phyloP scores from a whole-genome alignment of 371 early-diverging fungal genomes.

The Mortierella sp. region DNA sequence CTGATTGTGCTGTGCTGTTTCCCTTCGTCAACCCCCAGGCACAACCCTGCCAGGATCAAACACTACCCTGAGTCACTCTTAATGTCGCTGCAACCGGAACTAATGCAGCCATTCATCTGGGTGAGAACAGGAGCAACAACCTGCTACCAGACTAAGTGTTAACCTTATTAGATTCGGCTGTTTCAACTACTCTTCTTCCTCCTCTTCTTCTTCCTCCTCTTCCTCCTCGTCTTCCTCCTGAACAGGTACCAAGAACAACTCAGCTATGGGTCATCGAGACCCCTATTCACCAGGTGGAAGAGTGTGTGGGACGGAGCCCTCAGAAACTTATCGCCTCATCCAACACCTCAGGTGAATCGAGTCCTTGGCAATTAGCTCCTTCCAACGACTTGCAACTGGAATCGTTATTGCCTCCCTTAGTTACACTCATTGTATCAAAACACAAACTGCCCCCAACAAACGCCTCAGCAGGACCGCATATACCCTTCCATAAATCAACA shows the following conservation, averaged over 20 bases:
- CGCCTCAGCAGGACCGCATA: background rate
- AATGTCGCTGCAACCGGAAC: background rate
- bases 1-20: background rate
- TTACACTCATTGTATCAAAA: background rate
- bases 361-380: background rate
- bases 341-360: background rate
- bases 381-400: background rate
- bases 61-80: conserved; percentile 17
- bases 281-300: background rate
- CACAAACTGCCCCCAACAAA: background rate
- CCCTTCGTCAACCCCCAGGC: background rate
- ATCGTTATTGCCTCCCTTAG: background rate
- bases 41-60: conserved; percentile 13
- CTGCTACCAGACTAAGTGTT: conserved; percentile 7
- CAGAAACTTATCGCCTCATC: background rate
- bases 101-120: background rate
- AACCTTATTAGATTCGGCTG: background rate
- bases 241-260: background rate
- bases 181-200: too few species aligned
- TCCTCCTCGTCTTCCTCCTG: too few species aligned
- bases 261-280: background rate
- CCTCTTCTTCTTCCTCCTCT: too few species aligned
- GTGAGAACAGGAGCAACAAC: background rate
- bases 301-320: background rate
- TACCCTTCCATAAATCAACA: background rate